Conservation (phyloP, 257 asterid species). For the Nicotiana knightiana region DNA sequence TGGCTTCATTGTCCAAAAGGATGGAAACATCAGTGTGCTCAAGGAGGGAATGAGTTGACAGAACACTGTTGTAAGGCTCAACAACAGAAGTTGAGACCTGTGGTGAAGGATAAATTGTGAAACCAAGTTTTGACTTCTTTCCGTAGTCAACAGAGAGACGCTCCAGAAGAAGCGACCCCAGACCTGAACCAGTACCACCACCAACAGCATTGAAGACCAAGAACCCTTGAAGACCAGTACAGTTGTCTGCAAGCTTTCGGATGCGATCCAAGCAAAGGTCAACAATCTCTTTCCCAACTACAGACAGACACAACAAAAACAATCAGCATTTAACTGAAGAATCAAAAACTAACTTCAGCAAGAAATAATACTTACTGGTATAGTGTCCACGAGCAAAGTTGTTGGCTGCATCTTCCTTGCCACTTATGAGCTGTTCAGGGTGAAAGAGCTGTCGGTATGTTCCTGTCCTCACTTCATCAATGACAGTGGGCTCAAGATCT, state of each 20-base stretch:
- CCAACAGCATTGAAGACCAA: conserved; percentile 18
- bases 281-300: conserved; percentile 27
- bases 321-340: not conserved
- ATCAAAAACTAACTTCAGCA: not conserved
- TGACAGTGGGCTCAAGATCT: conserved; percentile 28
- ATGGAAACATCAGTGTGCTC: conserved; percentile 23
- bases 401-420: conserved; percentile 25
- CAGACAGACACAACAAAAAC: not conserved
- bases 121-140: conserved; percentile 20
- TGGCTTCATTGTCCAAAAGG: conserved; percentile 21
- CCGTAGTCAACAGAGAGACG: conserved; percentile 23
- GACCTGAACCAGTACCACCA: conserved; percentile 25
- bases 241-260: conserved; percentile 22
- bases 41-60: conserved; percentile 24
- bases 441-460: conserved; percentile 22
- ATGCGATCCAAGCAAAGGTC: conserved; percentile 21
- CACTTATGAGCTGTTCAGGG: conserved; percentile 25
- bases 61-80: conserved; percentile 25
- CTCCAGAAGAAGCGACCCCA: conserved; percentile 22
- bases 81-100: conserved; percentile 26
- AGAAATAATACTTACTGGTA: conserved; percentile 5
- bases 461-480: conserved; percentile 25
- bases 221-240: conserved; percentile 24
- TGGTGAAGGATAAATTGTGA: conserved; percentile 24
- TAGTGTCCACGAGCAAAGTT: conserved; percentile 26